Conservation (phyloP, 2,329 filamentous ascomycete genomes). For the Calycina herbarum region DNA sequence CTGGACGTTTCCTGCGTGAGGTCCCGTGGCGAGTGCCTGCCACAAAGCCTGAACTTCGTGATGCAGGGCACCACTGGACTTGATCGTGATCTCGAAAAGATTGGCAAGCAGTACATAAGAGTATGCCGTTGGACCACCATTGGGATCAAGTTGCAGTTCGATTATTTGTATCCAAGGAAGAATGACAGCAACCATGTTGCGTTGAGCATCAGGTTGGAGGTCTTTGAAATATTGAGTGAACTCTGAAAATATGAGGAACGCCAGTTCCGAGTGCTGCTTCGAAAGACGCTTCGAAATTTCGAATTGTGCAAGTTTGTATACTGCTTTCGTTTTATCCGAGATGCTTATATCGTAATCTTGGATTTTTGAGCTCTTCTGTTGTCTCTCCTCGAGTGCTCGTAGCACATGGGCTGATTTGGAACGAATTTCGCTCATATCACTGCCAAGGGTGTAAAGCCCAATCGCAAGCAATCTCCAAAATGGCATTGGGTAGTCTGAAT, state of each 20-base stretch:
- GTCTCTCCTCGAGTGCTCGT: constrained; percentile 77
- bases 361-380: constrained; percentile 83
- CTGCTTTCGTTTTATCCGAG: constrained; percentile 95
- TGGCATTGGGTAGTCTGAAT: constrained; percentile 77
- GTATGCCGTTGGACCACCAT: constrained; percentile 83
- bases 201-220: constrained; percentile 76
- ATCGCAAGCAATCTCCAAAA: constrained; percentile 91
- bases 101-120: constrained; percentile 96
- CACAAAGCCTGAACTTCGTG: constrained; percentile 97
- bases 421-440: constrained; percentile 83
- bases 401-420: constrained; percentile 84
- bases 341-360: constrained; percentile 98
- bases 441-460: constrained; percentile 88
- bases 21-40: constrained; percentile 93
- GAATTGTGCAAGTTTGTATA: constrained; percentile 96
- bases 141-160: constrained; percentile 87
- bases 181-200: constrained; percentile 92
- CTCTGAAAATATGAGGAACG: constrained; percentile 93
- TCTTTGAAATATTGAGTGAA: constrained; percentile 93
- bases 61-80: constrained; percentile 81
- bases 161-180: constrained; percentile 95
- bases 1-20: constrained; percentile 90
- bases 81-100: constrained; percentile 93
- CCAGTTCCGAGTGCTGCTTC: constrained; percentile 83
- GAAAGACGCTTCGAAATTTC: constrained; percentile 91